A percentile compares a stretch with the other conserved stretches of the same genome.
These are phyloP conservation scores for Leccinum subgranulosum DNA, from an alignment of 768 basidiomycete genomes.

Conservation along the genomic window DNA sequence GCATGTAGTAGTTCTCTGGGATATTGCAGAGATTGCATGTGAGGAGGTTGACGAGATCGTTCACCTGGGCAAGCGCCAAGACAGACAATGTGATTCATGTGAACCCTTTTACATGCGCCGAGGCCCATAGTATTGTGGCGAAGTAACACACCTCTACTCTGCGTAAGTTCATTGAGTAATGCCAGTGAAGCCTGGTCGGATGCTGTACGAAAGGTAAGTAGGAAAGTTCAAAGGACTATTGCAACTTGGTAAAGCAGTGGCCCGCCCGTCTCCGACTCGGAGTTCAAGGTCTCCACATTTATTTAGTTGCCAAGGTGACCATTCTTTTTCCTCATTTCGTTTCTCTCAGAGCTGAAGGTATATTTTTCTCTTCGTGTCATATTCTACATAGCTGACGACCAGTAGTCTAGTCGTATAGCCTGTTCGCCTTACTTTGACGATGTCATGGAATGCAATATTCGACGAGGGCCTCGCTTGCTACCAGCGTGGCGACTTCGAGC, in stretches of 20 bases:
- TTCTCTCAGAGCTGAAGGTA: background rate
- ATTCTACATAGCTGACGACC: background rate
- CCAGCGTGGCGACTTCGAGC: conserved; percentile 37
- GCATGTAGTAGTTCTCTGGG: conserved; percentile 47
- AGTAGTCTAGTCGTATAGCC: background rate
- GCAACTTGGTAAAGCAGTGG: background rate
- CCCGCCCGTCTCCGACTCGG: background rate
- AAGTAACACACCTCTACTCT: conserved; percentile 24
- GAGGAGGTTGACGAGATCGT: conserved; percentile 48
- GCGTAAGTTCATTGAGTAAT: conserved; percentile 27
- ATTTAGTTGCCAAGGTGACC: background rate
- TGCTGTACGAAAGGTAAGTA: background rate
- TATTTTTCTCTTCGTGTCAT: background rate
- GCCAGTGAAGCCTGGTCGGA: background rate
- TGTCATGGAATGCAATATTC: conserved; percentile 47
- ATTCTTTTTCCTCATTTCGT: background rate
- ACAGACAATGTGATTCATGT: background rate
- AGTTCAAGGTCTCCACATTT: background rate
- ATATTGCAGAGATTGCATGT: conserved; percentile 50
- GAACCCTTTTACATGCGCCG: background rate
- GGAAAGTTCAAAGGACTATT: background rate
- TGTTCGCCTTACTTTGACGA: conserved; percentile 15
- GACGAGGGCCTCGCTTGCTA: conserved; percentile 42
- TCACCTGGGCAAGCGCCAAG: conserved; percentile 32
- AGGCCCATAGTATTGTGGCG: background rate